These are phyloP conservation scores for Digitaria exilis DNA, from an alignment of 202 grass and related monocot genomes.

Conservation along the genomic window DNA sequence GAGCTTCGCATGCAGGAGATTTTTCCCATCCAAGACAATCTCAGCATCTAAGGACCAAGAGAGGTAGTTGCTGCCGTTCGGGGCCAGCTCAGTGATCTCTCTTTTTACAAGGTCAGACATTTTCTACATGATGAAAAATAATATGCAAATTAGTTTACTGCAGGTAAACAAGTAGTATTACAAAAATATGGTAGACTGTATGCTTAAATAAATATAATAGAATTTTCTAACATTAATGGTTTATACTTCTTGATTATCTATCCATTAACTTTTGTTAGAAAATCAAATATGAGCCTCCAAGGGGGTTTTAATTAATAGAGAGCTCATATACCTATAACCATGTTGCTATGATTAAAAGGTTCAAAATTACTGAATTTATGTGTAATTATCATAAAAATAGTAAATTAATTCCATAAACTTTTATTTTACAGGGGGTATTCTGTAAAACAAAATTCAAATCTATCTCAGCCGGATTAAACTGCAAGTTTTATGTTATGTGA, in stretches of 20 bases:
- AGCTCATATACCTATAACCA: neutral
- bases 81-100: neutral
- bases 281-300: neutral
- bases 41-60: neutral
- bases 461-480: neutral
- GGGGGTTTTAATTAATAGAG: rapidly evolving
- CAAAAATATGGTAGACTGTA: neutral
- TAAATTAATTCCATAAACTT: too few species aligned
- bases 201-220: too few species aligned
- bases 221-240: too few species aligned
- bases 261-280: too few species aligned
- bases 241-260: too few species aligned
- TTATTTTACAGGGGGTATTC: too few species aligned
- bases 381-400: too few species aligned
- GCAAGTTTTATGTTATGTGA: neutral
- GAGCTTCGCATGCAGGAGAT: neutral
- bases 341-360: neutral
- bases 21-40: neutral
- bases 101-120: neutral
- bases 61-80: neutral
- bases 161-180: neutral
- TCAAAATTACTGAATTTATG: too few species aligned
- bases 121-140: neutral
- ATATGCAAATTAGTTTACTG: neutral
- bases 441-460: too few species aligned